phyloP scores from a whole-genome alignment of 2,329 filamentous ascomycete species.

The Fusarium tuaranense region DNA sequence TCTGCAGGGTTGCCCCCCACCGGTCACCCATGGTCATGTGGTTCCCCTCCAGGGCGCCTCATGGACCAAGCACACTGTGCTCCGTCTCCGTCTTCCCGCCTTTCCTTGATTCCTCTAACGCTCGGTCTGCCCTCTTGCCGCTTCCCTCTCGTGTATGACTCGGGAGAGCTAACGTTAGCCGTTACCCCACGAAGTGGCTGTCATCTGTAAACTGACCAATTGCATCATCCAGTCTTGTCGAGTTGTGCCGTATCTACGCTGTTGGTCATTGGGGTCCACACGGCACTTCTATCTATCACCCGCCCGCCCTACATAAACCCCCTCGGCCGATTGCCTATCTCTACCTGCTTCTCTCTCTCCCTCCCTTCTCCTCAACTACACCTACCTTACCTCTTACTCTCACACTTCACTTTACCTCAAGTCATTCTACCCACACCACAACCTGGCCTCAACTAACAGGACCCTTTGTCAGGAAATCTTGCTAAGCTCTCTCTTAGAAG shows the following conservation, averaged over 20 bases:
- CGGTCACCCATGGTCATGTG: slow-evolving; percentile 31
- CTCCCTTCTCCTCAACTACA: not conserved
- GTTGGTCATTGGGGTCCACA: slow-evolving; percentile 15
- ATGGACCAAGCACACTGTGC: slow-evolving; percentile 37
- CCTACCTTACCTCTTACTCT: slow-evolving; percentile 1
- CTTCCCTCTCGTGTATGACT: slow-evolving; percentile 7
- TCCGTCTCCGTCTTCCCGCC: slow-evolving; percentile 8
- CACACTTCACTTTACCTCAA: slow-evolving; percentile 15
- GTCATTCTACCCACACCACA: slow-evolving; percentile 10
- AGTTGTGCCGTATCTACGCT: slow-evolving; percentile 38
- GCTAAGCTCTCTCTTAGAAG: slow-evolving; percentile 31
- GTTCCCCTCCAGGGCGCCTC: slow-evolving; percentile 9
- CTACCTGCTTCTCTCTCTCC: slow-evolving; percentile 21
- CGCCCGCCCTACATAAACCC: slow-evolving; percentile 36
- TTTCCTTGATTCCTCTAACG: slow-evolving; percentile 18
- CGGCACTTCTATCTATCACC: slow-evolving; percentile 21
- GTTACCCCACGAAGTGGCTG: slow-evolving; percentile 33
- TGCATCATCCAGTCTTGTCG: not conserved
- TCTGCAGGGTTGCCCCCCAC: slow-evolving; percentile 28
- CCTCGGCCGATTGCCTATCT: slow-evolving; percentile 19
- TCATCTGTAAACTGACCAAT: slow-evolving; percentile 26
- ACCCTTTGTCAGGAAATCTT: slow-evolving; percentile 41
- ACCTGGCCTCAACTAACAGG: slow-evolving; percentile 37
- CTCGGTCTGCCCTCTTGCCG: slow-evolving; percentile 11
- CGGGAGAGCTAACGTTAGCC: slow-evolving; percentile 27